These are phyloP conservation scores for Stropharia rugosoannulata DNA, from an alignment of 768 basidiomycete species.

Conservation along the genomic window DNA sequence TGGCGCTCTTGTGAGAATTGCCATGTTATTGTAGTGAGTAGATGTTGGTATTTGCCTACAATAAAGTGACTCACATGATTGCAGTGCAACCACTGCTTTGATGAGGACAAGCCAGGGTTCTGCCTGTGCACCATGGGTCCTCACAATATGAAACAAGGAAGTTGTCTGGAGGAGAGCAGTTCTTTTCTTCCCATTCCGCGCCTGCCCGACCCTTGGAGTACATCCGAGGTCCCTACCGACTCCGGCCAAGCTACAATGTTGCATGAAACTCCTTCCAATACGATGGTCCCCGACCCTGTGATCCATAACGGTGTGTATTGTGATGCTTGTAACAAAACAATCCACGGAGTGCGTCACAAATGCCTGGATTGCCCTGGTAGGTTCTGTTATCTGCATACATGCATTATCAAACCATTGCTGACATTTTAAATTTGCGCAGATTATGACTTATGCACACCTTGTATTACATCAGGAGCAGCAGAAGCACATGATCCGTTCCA, in stretches of 20 bases:
- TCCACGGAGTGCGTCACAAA: slow-evolving; percentile 74
- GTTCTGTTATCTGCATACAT: slow-evolving; percentile 14
- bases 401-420: background rate
- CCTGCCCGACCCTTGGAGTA: slow-evolving; percentile 20
- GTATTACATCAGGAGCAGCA: slow-evolving; percentile 48
- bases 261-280: background rate
- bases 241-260: background rate
- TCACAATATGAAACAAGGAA: slow-evolving; percentile 25
- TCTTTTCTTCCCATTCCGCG: slow-evolving; percentile 16
- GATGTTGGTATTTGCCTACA: background rate
- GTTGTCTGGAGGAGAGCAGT: background rate
- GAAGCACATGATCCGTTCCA: slow-evolving; percentile 62
- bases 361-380: slow-evolving; percentile 75
- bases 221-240: background rate
- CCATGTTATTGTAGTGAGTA: slow-evolving; percentile 34
- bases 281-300: slow-evolving; percentile 21
- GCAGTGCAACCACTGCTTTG: slow-evolving; percentile 34
- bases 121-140: slow-evolving; percentile 28
- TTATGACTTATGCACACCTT: slow-evolving; percentile 69
- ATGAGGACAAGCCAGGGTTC: slow-evolving; percentile 15
- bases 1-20: slow-evolving; percentile 39
- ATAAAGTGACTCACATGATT: slow-evolving; percentile 3
- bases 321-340: slow-evolving; percentile 55
- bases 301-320: slow-evolving; percentile 64
- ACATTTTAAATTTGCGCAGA: slow-evolving; percentile 35